Evolutionary conservation across 257 asterid genomes (phyloP).

Genomic region (Cynanchum wilfordii): DNA sequence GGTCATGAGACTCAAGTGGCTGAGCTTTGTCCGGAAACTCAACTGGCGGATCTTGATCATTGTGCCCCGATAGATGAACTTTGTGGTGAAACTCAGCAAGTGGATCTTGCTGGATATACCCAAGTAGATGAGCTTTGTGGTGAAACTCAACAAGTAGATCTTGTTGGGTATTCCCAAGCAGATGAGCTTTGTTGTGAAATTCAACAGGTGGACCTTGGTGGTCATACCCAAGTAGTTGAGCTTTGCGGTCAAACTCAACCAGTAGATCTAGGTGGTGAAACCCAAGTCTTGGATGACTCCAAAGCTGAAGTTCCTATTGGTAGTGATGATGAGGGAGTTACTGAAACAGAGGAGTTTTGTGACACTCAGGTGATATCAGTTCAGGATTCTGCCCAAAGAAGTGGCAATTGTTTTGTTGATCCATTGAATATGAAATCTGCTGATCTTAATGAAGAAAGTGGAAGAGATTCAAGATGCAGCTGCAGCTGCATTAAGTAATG

Average conservation of each 20-base stretch:
- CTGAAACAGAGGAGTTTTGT: constrained; percentile 34
- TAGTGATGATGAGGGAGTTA: constrained; percentile 34
- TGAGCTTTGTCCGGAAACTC: constrained; percentile 24
- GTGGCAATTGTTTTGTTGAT: constrained; percentile 19
- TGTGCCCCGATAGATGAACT: constrained; percentile 28
- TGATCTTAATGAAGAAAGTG: constrained; percentile 25
- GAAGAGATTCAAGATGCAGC: constrained; percentile 20
- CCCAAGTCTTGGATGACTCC: constrained; percentile 44
- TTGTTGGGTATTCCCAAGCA: constrained; percentile 26
- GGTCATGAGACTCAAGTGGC: constrained; percentile 22
- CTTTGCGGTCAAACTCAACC: constrained; percentile 13
- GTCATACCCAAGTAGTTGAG: constrained; percentile 31
- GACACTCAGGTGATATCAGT: constrained; percentile 47
- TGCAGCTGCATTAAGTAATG: constrained; percentile 17
- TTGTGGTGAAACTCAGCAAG: background rate
- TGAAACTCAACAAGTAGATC: constrained; percentile 22
- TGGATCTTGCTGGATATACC: constrained; percentile 28
- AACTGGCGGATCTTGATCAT: constrained; percentile 20
- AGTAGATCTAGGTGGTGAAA: constrained; percentile 33
- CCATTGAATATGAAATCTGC: constrained; percentile 20
- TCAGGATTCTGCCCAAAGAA: constrained; percentile 27
- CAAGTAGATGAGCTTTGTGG: constrained; percentile 18
- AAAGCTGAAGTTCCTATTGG: constrained; percentile 28
- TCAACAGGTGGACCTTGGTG: constrained; percentile 13
- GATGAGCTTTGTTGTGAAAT: constrained; percentile 20